Conservation (phyloP, 306 rosid genomes). For the Trifolium repens region DNA sequence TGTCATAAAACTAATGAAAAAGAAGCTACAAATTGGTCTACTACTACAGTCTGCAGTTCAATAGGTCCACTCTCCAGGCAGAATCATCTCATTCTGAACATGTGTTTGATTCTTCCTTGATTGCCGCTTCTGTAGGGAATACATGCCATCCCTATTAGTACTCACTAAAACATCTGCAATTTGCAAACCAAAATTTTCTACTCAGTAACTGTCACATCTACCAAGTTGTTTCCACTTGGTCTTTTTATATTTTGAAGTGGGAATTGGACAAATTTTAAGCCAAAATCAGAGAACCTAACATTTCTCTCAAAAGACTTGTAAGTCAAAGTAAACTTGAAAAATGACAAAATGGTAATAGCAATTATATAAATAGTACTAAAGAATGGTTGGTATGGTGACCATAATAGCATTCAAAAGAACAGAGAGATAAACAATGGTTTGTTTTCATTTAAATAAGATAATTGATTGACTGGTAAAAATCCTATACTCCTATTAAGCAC, state of each 20-base stretch:
- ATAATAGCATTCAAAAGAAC: neutral
- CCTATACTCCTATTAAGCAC: neutral
- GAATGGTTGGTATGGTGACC: neutral
- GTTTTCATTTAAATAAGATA: neutral
- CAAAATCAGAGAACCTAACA: neutral
- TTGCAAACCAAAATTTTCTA: neutral
- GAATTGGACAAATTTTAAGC: neutral
- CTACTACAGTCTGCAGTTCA: constrained; percentile 32
- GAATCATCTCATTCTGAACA: constrained; percentile 50
- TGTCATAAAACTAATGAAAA: neutral
- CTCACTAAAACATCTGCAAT: constrained; percentile 49
- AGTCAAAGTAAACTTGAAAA: constrained; percentile 38
- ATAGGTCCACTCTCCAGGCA: constrained; percentile 91
- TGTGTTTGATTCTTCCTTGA: constrained; percentile 34
- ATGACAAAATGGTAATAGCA: neutral
- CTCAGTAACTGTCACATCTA: constrained; percentile 12
- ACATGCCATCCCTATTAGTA: constrained; percentile 40
- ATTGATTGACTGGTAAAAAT: neutral
- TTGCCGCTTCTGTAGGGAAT: constrained; percentile 53
- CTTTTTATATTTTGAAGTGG: neutral
- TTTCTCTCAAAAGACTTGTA: constrained; percentile 16
- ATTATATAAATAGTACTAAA: neutral
- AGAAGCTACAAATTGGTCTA: neutral
- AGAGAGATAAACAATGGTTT: neutral
- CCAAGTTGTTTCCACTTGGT: neutral